Base-by-base conservation (phyloP, 2,329 filamentous ascomycete genomes). In the Aspergillus calidoustus region DNA sequence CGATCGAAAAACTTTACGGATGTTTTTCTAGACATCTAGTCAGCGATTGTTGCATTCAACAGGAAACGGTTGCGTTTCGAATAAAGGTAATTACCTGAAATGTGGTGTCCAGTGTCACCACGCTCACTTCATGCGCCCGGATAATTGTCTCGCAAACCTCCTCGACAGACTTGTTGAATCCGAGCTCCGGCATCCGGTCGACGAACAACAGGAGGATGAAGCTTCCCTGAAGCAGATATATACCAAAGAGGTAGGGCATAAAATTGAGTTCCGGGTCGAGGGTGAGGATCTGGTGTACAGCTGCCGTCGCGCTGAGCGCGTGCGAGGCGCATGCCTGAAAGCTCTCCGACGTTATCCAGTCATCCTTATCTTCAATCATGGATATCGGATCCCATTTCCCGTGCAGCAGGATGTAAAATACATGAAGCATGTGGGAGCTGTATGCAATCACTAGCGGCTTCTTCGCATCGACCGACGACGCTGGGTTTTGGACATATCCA, bases 331-430 rank as follows among this genome's bases (percentile, higher is more conserved):
- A 60, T 1, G 52, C 50, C 28, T 60, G 52, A 19, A 60, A 60
- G 9, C 58, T 60, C n/a, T 60, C 58, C 46, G 58, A 60, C 19
- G 52, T 60, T 23, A 60, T 60, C 58, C 58, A 60, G 17, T 60
- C 58, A 15, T 60, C 58, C n/a, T 60, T 54, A n/a, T 60, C 58
- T 15, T 60, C 58, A n/a, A 60, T 60, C 58, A 60, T 60, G 22
- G 58, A 56, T 3, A 60, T 60, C 1, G 58, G 58, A 13, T 60
- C 58, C 58, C 58, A 60, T 38, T 60, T 60, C 0, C 58, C 58
- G 7, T 60, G 58, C 1, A 60, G 47, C 7, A 60, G 52, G 25
- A 60, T 60, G 17, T 60, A 60, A 46, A 56, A 60, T 2, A 60
- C 58, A 25, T 60, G 58, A 5, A 60, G 52, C 58, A 60, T 60